Percentiles rank a stretch among this genome's conserved stretches.
These are phyloP conservation scores for Osmozyma mogii DNA, from an alignment of 805 yeast genomes.

Conservation along the genomic window DNA sequence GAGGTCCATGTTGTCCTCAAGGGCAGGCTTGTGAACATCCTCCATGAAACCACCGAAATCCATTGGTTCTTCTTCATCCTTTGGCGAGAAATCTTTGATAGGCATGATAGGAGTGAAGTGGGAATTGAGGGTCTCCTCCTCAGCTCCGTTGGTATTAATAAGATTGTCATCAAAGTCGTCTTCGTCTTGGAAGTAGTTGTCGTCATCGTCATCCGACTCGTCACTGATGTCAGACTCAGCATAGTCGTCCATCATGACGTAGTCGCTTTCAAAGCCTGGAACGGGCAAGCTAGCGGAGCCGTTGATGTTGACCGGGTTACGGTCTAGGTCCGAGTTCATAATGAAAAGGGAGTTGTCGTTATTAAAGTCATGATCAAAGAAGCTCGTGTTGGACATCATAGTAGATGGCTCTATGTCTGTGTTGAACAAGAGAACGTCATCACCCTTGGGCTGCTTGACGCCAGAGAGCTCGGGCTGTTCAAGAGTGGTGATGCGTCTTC, in stretches of 20 bases:
- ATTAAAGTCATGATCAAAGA: conserved; percentile 16
- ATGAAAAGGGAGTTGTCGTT: conserved; percentile 22
- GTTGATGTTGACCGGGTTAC: conserved; percentile 1
- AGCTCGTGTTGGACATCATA: conserved; percentile 18
- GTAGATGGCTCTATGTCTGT: conserved; percentile 37
- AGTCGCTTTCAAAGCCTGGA: conserved; percentile 30
- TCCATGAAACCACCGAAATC: no score
- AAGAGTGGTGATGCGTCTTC: conserved; percentile 2
- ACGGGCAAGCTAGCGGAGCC: conserved; percentile 10
- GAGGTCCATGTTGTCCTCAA: no score
- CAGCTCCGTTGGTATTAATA: neutral
- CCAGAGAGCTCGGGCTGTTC: conserved; percentile 2
- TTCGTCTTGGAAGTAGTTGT: conserved; percentile 28
- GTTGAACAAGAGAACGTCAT: conserved; percentile 31
- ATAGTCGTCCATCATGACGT: conserved; percentile 24
- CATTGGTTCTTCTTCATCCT: neutral
- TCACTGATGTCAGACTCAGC: conserved; percentile 35
- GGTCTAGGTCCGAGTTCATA: conserved; percentile 9
- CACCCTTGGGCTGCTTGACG: conserved; percentile 19
- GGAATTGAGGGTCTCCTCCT: neutral
- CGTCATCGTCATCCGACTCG: conserved; percentile 32
- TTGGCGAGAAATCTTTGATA: neutral
- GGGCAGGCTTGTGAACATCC: no score
- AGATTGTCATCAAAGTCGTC: conserved; percentile 19
- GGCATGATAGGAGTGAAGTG: neutral